Base-by-base conservation (phyloP, 441 rosid species). In the Populus trichocarpa region DNA sequence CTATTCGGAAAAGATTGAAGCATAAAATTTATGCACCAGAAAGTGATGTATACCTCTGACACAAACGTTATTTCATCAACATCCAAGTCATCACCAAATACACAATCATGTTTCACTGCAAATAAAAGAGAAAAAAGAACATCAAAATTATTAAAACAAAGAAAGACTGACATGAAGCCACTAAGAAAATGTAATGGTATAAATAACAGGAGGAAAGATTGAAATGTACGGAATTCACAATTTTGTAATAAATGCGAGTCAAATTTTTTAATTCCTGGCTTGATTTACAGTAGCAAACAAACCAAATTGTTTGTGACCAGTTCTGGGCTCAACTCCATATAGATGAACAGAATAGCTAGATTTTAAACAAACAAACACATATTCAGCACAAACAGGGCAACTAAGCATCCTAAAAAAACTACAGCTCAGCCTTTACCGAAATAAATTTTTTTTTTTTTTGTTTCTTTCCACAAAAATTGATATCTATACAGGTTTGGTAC, bases 31-130 rank as follows among this genome's bases (percentile, higher is more conserved):
- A 20, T 38, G 40, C 38, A 42, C 26, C 40, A 38, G 67, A 33
- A 69, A 75, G 8, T 12, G 22, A 13, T 66, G 50, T 18, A 13
- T 87, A 93, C 97, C 93, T 89, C 92, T 20, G 98, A 96, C 33
- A 93, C 97, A 79, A 71, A 75, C 57, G 82, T 86, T 70, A 92
- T 91, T 88, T 92, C 97, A 64, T 84, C 88, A 80, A 91, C 14
- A 74, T 93, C 91, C 83, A 90, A 86, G 87, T 93, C 98, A 71
- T 83, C 87, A 26, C 99, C 97, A 84, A 95, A 95, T 68, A 89
- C 90, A 59, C 97, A 93, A 81, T 95, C 98, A 79, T 93, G 89
- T 83, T 95, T 95, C 8, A 93, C 99, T 95, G 83, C 81, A 87
- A 71, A 71, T 46, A 38, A 53, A 42, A 67, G 32, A 50, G 57